These are phyloP conservation scores for Globisporangium irregulare DNA, from an alignment of 352 stramenopile genomes.

Conservation along the genomic window DNA sequence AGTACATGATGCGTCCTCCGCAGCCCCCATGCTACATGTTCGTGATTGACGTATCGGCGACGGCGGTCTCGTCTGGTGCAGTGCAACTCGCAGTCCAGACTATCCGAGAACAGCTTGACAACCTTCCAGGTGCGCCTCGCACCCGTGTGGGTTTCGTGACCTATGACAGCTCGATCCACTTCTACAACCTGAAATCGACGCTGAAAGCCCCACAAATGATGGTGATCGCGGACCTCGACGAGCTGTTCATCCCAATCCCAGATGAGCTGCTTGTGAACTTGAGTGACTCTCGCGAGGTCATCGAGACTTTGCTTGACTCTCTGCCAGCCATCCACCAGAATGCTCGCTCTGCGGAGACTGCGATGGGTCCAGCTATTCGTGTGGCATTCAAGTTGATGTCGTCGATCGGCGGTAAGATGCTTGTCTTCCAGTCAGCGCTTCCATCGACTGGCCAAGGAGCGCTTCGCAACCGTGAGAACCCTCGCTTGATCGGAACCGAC, in stretches of 20 bases:
- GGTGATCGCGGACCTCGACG: conserved; percentile 84
- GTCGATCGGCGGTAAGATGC: conserved; percentile 86
- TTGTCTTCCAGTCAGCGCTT: conserved; percentile 86
- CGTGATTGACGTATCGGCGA: conserved; percentile 86
- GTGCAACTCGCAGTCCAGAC: conserved; percentile 71
- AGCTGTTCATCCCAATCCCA: conserved; percentile 89
- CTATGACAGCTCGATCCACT: conserved; percentile 84
- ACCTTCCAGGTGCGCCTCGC: conserved; percentile 64
- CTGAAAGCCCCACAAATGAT: conserved; percentile 88
- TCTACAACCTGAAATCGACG: conserved; percentile 89
- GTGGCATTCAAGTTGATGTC: conserved; percentile 97
- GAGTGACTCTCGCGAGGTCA: conserved; percentile 89
- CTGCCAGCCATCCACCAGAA: conserved; percentile 91
- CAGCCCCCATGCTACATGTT: conserved; percentile 88
- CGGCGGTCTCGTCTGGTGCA: conserved; percentile 63
- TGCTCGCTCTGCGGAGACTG: conserved; percentile 69
- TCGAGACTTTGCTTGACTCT: conserved; percentile 95
- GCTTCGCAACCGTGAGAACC: conserved; percentile 83
- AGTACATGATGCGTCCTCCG: conserved; percentile 90
- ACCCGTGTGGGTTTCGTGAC: conserved; percentile 86
- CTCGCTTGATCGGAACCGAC: conserved; percentile 75
- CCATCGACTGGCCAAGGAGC: conserved; percentile 73
- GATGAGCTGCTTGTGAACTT: conserved; percentile 99
- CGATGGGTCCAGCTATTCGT: conserved; percentile 87
- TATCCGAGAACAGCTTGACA: conserved; percentile 81